These are phyloP conservation scores for Xylaria intraflava DNA, from an alignment of 495 filamentous ascomycete species.

Conservation along the genomic window DNA sequence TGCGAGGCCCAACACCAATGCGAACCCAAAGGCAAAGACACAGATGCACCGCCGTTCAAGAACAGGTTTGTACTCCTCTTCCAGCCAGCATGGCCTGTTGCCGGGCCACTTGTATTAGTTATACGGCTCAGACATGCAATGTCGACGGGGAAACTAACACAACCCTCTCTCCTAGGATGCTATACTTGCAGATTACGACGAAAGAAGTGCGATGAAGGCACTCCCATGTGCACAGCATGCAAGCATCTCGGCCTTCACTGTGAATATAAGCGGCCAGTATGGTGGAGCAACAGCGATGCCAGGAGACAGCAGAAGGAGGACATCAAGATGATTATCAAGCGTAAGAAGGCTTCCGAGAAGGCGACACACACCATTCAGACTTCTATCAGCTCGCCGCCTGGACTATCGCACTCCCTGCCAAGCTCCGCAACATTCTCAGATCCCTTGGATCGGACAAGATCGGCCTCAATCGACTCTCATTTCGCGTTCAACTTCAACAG, in stretches of 20 bases:
- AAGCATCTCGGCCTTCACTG: constrained; percentile 78
- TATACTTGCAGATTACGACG: constrained; percentile 91
- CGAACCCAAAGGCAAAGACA: constrained; percentile 54
- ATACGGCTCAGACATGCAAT: constrained; percentile 12
- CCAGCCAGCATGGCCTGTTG: constrained; percentile 4
- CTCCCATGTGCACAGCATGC: constrained; percentile 81
- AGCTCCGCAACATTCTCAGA: constrained; percentile 75
- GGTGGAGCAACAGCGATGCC: constrained; percentile 91
- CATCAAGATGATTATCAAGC: constrained; percentile 96
- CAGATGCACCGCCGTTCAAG: constrained; percentile 91
- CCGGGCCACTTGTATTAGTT: constrained; percentile 19
- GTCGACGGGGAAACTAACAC: constrained; percentile 18
- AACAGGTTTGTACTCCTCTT: constrained; percentile 61
- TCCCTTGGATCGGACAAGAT: constrained; percentile 61
- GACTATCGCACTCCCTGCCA: constrained; percentile 73
- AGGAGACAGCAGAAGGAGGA: constrained; percentile 81
- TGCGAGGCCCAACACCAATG: constrained; percentile 44
- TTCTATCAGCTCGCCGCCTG: constrained; percentile 60
- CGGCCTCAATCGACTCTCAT: constrained; percentile 72
- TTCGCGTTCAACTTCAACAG: constrained; percentile 70
- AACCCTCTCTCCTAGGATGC: constrained; percentile 58
- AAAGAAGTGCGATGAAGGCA: constrained; percentile 97
- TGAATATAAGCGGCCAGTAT: constrained; percentile 93
- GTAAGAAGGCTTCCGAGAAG: constrained; percentile 90
- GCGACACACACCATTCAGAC: constrained; percentile 50